Evolutionary conservation across 257 asterid species (phyloP).

Genomic region (Ajuga chamaepitys): DNA sequence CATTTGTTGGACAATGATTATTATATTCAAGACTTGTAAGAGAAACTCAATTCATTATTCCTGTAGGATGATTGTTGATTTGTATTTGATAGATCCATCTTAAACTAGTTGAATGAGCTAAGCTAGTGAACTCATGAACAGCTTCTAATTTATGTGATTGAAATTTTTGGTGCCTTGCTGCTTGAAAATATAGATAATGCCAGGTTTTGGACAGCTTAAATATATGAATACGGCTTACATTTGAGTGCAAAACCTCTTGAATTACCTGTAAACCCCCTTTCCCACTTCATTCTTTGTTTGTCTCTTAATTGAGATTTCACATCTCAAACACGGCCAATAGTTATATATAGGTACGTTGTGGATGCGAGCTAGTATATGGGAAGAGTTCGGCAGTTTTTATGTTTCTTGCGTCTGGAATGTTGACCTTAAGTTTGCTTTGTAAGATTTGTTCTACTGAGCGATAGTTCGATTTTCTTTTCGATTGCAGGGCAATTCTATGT

Average conservation of each 20-base stretch:
- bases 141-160: neutral
- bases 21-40: neutral
- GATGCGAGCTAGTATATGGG: neutral
- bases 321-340: neutral
- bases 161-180: neutral
- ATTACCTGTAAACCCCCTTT: too few relatives aligned
- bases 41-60: neutral
- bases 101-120: neutral
- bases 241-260: neutral
- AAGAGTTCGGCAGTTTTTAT: neutral
- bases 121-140: neutral
- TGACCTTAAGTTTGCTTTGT: neutral
- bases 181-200: neutral
- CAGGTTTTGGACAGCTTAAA: neutral
- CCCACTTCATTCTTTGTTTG: neutral
- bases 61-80: neutral
- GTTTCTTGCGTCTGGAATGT: neutral
- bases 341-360: neutral
- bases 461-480: neutral
- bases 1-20: conserved; percentile 1
- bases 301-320: neutral
- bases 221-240: neutral
- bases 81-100: neutral
- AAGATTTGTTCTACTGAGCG: neutral
- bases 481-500: neutral